phyloP scores from a whole-genome alignment of 163 green algal genomes.

The Chlamydomonas reinhardtii region DNA sequence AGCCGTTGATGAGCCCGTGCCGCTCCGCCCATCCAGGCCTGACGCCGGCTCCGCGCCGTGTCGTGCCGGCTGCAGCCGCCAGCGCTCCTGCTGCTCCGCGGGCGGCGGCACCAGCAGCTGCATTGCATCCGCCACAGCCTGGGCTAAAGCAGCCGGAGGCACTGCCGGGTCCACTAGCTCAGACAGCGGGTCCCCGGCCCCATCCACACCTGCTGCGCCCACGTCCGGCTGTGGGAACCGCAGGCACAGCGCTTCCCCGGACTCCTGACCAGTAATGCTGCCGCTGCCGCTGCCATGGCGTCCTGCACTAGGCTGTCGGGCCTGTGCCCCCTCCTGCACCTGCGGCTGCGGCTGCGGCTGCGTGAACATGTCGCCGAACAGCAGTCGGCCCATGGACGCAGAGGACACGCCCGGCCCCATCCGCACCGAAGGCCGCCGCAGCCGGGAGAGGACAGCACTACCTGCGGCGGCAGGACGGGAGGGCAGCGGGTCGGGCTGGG shows the following conservation, averaged over 20 bases:
- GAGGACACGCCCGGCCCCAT: neutral
- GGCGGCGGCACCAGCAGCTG: conserved; percentile 20
- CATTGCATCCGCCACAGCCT: conserved; percentile 10
- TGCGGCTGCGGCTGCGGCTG: neutral
- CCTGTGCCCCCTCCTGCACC: neutral
- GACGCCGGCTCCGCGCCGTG: neutral
- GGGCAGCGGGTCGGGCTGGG: neutral
- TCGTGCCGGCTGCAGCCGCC: neutral
- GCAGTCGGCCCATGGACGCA: neutral
- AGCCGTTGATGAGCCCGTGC: no score
- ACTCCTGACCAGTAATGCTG: neutral
- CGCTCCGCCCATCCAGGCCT: no score
- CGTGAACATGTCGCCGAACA: conserved; percentile 39
- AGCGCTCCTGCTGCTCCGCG: neutral
- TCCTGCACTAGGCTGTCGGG: no score
- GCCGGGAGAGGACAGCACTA: conserved; percentile 2
- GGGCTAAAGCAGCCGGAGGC: neutral
- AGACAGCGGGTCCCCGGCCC: neutral
- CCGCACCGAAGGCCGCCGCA: neutral
- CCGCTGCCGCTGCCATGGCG: neutral
- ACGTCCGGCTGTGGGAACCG: neutral
- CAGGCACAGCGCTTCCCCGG: neutral
- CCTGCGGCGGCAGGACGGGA: neutral
- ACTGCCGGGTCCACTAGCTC: neutral
- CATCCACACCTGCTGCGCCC: no score